Evolutionary conservation across 1,139 yeast species (phyloP).

Genomic region (Taiozyma onychis): DNA sequence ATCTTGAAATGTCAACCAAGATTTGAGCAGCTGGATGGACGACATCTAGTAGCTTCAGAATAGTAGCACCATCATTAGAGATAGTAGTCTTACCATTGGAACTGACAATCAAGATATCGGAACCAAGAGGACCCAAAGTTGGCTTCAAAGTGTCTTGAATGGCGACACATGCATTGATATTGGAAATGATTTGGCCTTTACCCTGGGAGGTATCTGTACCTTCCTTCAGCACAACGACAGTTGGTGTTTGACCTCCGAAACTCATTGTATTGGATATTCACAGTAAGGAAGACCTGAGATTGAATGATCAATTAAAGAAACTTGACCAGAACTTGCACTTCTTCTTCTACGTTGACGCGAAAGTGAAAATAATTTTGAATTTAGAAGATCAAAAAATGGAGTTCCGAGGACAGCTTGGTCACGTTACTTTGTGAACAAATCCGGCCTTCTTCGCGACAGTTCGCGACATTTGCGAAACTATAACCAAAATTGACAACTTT

Average conservation of each 20-base stretch:
- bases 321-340: neutral
- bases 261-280: slow-evolving; percentile 44
- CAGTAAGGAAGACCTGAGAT: neutral
- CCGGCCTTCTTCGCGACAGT: neutral
- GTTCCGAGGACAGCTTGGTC: neutral
- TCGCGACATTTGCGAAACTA: neutral
- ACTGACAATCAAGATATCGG: slow-evolving; percentile 85
- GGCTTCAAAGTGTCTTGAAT: slow-evolving; percentile 94
- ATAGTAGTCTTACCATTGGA: slow-evolving; percentile 85
- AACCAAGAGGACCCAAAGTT: slow-evolving; percentile 95
- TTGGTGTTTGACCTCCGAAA: slow-evolving; percentile 89
- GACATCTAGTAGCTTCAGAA: slow-evolving; percentile 82
- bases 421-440: neutral
- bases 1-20: slow-evolving; percentile 88
- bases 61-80: slow-evolving; percentile 98
- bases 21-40: slow-evolving; percentile 98
- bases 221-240: slow-evolving; percentile 93
- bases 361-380: neutral
- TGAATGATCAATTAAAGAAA: neutral
- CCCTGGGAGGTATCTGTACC: slow-evolving; percentile 98
- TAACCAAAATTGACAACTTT: neutral
- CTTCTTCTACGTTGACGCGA: neutral
- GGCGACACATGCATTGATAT: slow-evolving; percentile 94
- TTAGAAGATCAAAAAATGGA: neutral
- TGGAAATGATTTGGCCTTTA: slow-evolving; percentile 87